These are phyloP conservation scores for Chimonanthus salicifolius DNA, from an alignment of 164 flowering plant species.

Conservation along the genomic window DNA sequence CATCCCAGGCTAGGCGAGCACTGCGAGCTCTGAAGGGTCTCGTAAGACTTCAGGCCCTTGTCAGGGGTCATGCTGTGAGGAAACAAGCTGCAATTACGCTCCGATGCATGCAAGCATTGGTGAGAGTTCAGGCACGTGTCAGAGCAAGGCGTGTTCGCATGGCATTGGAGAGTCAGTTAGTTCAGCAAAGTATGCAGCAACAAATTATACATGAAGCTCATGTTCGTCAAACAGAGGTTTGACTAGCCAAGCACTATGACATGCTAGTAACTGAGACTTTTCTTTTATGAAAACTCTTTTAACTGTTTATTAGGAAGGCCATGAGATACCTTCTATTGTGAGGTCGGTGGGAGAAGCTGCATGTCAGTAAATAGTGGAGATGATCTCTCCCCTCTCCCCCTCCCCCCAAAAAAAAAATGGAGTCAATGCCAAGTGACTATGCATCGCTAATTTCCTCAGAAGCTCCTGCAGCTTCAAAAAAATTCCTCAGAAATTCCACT, in stretches of 20 bases:
- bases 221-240: slow-evolving; percentile 83
- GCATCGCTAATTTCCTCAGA: neutral
- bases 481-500: neutral
- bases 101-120: slow-evolving; percentile 97
- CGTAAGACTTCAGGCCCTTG: slow-evolving; percentile 97
- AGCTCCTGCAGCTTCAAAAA: too few relatives aligned
- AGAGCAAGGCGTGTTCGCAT: slow-evolving; percentile 94
- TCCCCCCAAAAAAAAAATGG: too few relatives aligned
- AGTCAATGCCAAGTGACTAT: too few relatives aligned
- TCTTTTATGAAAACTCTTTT: too few relatives aligned
- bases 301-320: too few relatives aligned
- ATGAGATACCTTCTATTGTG: too few relatives aligned
- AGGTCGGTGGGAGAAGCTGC: too few relatives aligned
- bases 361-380: too few relatives aligned
- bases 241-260: too few relatives aligned
- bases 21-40: slow-evolving; percentile 87
- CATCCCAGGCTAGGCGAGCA: slow-evolving; percentile 86
- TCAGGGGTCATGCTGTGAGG: slow-evolving; percentile 96
- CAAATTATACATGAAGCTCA: slow-evolving; percentile 68
- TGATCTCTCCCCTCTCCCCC: too few relatives aligned
- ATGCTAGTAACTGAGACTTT: neutral
- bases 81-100: slow-evolving; percentile 99
- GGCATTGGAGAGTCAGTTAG: slow-evolving; percentile 74
- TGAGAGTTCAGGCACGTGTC: slow-evolving; percentile 97
- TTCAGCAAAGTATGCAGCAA: slow-evolving; percentile 58